Evolutionary conservation across 2,329 filamentous ascomycete genomes (phyloP), one percentile per base, ranked within the genome.

Genomic region (Septoria linicola): DNA sequence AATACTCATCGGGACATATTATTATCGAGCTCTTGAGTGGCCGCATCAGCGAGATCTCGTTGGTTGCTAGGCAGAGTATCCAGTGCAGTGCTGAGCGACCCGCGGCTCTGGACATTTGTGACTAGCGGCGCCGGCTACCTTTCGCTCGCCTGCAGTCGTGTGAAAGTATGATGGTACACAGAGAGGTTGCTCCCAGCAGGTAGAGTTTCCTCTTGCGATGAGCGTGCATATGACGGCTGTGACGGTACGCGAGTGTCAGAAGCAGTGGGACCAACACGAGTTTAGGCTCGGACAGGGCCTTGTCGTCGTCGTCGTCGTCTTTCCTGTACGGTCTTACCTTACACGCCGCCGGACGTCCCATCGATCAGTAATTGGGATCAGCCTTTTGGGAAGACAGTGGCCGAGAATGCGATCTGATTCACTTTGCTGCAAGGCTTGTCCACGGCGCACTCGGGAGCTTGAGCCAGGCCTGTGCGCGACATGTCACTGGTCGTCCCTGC

Each of bases 361-460:
- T 37, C 27, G 31, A 35, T 16, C 41, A 37, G 17, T 41, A 44
- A 54, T 58, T 58, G 55, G 51, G 55, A 58, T 58, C 54, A 52
- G 54, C 54, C 54, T 54, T 46, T 55, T 42, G 23, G 30, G 43
- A 40, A 48, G 46, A 45, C 39, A 25, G 47, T 34, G 41, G 41
- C 25, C 19, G 25, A 47, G 47, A 51, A 54, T 40, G 54, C 54
- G 40, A 53, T 54, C 42, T 55, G 53, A 49, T 52, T 52, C 49
- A 49, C 45, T 32, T 40, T 51, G 43, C 42, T 34, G 41, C 36
- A 36, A 45, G 36, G 41, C 49, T 13, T 45, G 42, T 30, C 42
- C 42, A 45, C 54, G 50, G 46, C 46, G 53, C 25, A n/a, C 53
- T 42, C 53, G 53, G 53, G 36, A 53, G 53, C 53, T 53, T 56